Base-by-base conservation (phyloP, 1,139 yeast species). In the Candida tetrigidarum region DNA sequence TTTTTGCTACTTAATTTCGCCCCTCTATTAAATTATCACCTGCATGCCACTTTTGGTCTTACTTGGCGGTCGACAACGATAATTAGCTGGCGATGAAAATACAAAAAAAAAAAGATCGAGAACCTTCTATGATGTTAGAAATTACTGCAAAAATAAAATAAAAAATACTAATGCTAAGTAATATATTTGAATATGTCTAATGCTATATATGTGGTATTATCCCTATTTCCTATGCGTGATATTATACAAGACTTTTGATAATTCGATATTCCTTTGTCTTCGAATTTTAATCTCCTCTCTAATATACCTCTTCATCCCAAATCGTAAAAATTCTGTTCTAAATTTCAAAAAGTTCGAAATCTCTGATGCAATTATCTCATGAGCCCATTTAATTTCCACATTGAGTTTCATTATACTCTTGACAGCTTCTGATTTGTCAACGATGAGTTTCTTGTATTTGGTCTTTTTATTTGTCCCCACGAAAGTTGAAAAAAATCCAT, bases 341-440 rank as follows among this genome's bases (percentile, higher is more conserved):
- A 77, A 81, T 44, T 66, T 71, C 49, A 85, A 63, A 48, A 78
- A 83, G 43, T 74, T 76, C 41, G 85, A 83, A 16, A 84, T 69
- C 55, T 83, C 87, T 40, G 80, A 74, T 0, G 92, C 91, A 9
- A 84, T 55, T 3, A 61, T 56, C 55, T 85, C 92, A 60, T 86
- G 87, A 23, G 70, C 74, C 42, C 57, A 53, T 50, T 74, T 79
- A 34, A 80, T 59, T 19, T 66, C 72, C n/a, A 52, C 41, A 44
- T 68, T 71, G 33, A 74, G 51, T 14, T 54, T 62, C 63, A 67
- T 57, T 42, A 74, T 64, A 42, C 58, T 57, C 43, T 65, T 63
- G 29, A 71, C 64, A 41, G 63, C 62, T 16, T 71, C 76, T 5
- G 70, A 59, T 46, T 71, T 72, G 15, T 55, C 37, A 14, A 59